A percentile compares a stretch with the other conserved stretches of the same genome.
These are phyloP conservation scores for Xylaria sp. DNA, from an alignment of 2,329 filamentous ascomycete species.

Conservation along the genomic window DNA sequence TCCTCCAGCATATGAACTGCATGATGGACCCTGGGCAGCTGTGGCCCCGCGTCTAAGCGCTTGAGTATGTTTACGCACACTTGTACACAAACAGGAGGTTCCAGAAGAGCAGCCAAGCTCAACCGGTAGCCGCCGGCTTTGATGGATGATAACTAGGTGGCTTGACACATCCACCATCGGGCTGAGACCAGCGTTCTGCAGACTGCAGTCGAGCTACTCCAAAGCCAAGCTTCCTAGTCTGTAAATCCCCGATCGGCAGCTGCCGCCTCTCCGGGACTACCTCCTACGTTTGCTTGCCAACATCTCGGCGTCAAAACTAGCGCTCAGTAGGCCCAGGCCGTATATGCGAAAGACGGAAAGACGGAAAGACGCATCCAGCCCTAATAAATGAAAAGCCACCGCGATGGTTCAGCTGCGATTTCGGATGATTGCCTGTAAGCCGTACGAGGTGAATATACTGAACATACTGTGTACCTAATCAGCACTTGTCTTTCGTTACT, in stretches of 20 bases:
- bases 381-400: too few relatives aligned
- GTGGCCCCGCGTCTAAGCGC: conserved; percentile 15
- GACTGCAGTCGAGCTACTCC: conserved; percentile 11
- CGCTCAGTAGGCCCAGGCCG: background rate
- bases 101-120: conserved; percentile 2
- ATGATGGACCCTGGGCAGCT: conserved; percentile 2
- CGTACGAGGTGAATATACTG: background rate
- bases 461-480: background rate
- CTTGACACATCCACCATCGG: conserved; percentile 1
- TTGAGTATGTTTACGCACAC: background rate
- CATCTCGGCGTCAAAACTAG: background rate
- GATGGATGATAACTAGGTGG: background rate
- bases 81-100: background rate
- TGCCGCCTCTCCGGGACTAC: background rate
- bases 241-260: conserved; percentile 3
- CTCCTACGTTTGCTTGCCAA: background rate
- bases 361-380: too few relatives aligned
- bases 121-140: background rate
- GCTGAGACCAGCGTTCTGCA: conserved; percentile 12
- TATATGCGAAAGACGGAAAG: too few relatives aligned
- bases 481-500: too few relatives aligned
- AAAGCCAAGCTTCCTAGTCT: conserved; percentile 5
- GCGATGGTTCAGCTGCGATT: background rate
- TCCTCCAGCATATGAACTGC: conserved; percentile 11
- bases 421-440: background rate